Percentiles rank a stretch among this genome's conserved stretches.
Evolutionary conservation across 2,329 filamentous ascomycete genomes (phyloP).

Genomic region (Metarhizium anisopliae): DNA sequence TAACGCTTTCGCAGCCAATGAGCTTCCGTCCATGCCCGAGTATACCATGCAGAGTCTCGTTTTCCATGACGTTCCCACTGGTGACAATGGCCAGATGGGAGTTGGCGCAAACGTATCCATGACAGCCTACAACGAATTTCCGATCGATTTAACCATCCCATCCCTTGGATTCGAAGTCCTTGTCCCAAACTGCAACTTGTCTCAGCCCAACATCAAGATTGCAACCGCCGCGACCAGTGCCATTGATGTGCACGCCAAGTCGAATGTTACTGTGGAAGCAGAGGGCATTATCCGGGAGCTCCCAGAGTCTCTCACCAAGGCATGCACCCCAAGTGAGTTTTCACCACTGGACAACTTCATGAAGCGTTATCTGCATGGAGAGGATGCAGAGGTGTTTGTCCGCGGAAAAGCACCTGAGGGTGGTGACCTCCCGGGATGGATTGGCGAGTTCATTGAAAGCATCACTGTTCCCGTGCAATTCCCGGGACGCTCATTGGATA

Average conservation of each 20-base stretch:
- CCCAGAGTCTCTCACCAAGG: constrained; percentile 60
- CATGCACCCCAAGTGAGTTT: constrained; percentile 66
- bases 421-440: constrained; percentile 68
- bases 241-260: constrained; percentile 58
- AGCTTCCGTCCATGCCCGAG: constrained; percentile 69
- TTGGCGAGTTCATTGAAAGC: constrained; percentile 69
- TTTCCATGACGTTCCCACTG: constrained; percentile 59
- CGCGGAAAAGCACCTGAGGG: constrained; percentile 63
- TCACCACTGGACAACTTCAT: constrained; percentile 82
- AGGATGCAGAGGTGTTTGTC: constrained; percentile 71
- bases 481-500: constrained; percentile 71
- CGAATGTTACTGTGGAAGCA: constrained; percentile 59
- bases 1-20: constrained; percentile 41
- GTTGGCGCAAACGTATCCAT: constrained; percentile 76
- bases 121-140: constrained; percentile 65
- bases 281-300: constrained; percentile 65
- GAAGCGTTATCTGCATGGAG: constrained; percentile 71
- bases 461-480: constrained; percentile 80
- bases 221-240: constrained; percentile 64
- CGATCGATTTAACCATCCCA: constrained; percentile 67
- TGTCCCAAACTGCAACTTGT: constrained; percentile 67
- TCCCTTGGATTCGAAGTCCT: constrained; percentile 76
- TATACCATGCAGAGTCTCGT: constrained; percentile 77
- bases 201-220: constrained; percentile 67
- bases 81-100: constrained; percentile 43